Evolutionary conservation across 2,329 filamentous ascomycete genomes (phyloP), one percentile per base, ranked within the genome.

Genomic region (Xylariales sp.): DNA sequence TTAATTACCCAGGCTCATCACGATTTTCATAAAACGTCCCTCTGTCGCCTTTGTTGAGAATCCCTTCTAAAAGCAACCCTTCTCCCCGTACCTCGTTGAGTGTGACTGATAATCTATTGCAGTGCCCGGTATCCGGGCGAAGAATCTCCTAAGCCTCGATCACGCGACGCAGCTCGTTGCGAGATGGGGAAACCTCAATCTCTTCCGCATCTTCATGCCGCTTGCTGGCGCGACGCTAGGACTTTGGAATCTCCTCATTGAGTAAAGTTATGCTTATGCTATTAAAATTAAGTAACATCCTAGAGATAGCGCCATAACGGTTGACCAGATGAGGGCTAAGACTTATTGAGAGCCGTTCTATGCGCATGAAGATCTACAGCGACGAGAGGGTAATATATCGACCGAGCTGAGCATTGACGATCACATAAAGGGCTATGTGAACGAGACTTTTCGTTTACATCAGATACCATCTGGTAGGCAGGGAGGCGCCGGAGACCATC

Each of bases 241-340:
- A 4, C 61, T 75, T 12, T 75, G 74, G 74, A 75, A 75, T 60
- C 43, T 75, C 32, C 62, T 75, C 12, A 52, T 43, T 34, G 71
- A 57, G 43, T 76, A 59, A 9, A 48, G 28, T 9, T 34, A n/a
- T 36, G n/a, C 16, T 10, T 1, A 23, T 34, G 7, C n/a, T 39
- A 48, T 36, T 34, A 1, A 1, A 5, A 23, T 46, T 7, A 6
- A 36, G n/a, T 12, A 23, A 4, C 52, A 14, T 43, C 46, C 18
- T 28, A 23, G 14, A 34, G 32, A 28, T 52, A n/a, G n/a, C n/a
- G n/a, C n/a, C n/a, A n/a, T n/a, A n/a, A n/a, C n/a, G n/a, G n/a
- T n/a, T n/a, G n/a, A n/a, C n/a, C n/a, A 10, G 28, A 9, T n/a
- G n/a, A 3, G 16, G n/a, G 14, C n/a, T 9, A 1, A 30, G 14